Conservation (phyloP, 2,329 filamentous ascomycete genomes). For the Neurospora crassa region DNA sequence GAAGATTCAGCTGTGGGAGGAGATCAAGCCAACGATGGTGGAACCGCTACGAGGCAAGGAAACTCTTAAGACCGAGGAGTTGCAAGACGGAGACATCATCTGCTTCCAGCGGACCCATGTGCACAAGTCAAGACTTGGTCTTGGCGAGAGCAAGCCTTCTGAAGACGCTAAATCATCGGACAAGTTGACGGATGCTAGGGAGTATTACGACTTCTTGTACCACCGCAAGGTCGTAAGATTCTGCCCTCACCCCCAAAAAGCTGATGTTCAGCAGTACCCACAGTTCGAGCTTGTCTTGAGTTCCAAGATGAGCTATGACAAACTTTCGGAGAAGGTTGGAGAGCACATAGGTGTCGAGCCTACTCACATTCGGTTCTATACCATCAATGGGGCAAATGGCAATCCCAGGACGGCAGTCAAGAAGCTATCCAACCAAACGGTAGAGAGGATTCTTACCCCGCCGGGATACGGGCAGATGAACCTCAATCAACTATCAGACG, state of each 20-base stretch:
- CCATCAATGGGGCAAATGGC: conserved; percentile 65
- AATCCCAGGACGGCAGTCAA: conserved; percentile 74
- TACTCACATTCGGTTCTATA: conserved; percentile 86
- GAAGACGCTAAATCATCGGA: conserved; percentile 37
- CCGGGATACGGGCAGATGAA: conserved; percentile 63
- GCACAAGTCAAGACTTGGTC: conserved; percentile 31
- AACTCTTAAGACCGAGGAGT: conserved; percentile 80
- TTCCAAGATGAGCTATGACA: conserved; percentile 83
- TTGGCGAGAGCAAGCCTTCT: conserved; percentile 28
- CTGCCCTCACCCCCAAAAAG: conserved; percentile 52
- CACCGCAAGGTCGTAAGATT: conserved; percentile 77
- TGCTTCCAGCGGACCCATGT: conserved; percentile 70
- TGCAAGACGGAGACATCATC: conserved; percentile 94
- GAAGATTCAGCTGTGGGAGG: conserved; percentile 70
- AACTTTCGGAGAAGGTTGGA: conserved; percentile 73
- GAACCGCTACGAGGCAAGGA: conserved; percentile 87
- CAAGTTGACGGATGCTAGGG: conserved; percentile 59
- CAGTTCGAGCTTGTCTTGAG: conserved; percentile 71
- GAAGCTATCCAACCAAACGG: conserved; percentile 57
- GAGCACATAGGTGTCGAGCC: conserved; percentile 66
- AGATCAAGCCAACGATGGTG: conserved; percentile 98
- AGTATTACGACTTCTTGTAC: conserved; percentile 89
- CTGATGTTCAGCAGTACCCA: conserved; percentile 47
- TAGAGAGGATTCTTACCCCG: conserved; percentile 69
- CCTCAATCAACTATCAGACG: conserved; percentile 61